Evolutionary conservation across 1,284 basidiomycete genomes (phyloP), one percentile per base, ranked within the genome.

Genomic region (Puccinia triticina): DNA sequence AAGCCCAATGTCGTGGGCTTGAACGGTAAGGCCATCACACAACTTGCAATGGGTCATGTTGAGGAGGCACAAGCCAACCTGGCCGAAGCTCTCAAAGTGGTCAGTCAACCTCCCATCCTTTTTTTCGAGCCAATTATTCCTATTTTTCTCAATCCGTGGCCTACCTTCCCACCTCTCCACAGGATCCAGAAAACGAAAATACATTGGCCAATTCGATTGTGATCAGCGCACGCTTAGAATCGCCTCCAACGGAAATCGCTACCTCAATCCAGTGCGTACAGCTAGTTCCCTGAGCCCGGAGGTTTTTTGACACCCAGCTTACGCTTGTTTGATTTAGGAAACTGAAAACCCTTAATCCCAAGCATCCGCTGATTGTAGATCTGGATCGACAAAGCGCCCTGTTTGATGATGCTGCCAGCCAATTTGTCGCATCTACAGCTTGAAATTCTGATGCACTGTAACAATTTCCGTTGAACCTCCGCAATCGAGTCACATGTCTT

Each of bases 31-130:
- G 94, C 93, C 1, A 91, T 95, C 32, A 92, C 93, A 23, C 92
- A 95, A 84, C 90, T 95, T 46, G 88, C 95, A 48, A 90, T 93
- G 32, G 93, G 93, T 55, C 93, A 96, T 86, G 89, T 93, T 75
- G 89, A 91, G 32, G 94, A 93, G 84, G 94, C 94, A 12, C 91
- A 92, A 86, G 94, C 92, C 14, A 94, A 96, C 86, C 88, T 96
- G 64, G 90, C 92, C 83, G 93, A 96, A 86, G 93, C 94, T 0
- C 86, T 92, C 71, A 88, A 90, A 64, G 55, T 55, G 32, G 78
- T 81, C 18, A 59, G 78, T 81, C 11, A 32, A 16, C 55, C 32
- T 59, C 57, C 26, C 57, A 26, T 59, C 14, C 43, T 50, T 50
- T 14, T 21, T 50, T 21, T 12, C 12, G 40, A 43, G 12, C 12